Percentiles rank a stretch among this genome's conserved stretches.
phyloP scores from a whole-genome alignment of 2,329 filamentous ascomycete species.

The Pestalotiopsis sp. region DNA sequence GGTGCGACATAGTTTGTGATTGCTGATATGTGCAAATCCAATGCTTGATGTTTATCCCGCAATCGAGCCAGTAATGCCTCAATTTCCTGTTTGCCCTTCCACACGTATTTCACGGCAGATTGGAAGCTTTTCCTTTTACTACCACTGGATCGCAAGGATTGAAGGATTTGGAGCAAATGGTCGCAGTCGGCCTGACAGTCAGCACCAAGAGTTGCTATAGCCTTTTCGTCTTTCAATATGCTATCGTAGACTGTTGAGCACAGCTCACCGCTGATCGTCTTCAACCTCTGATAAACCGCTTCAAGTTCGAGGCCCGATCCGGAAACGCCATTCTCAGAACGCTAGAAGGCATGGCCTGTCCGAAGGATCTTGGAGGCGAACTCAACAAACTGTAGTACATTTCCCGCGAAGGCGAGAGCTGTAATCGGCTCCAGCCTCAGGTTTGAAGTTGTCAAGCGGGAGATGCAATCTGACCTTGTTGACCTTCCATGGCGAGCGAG shows the following conservation, averaged over 20 bases:
- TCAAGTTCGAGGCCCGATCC: background rate
- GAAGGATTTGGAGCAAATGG: background rate
- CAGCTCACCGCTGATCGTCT: background rate
- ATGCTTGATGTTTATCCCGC: background rate
- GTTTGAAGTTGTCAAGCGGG: background rate
- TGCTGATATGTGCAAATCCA: background rate
- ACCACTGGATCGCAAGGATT: background rate
- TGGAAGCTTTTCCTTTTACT: background rate
- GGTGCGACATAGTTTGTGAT: background rate
- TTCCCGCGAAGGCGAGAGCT: background rate
- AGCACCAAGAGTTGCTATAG: background rate
- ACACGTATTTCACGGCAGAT: background rate
- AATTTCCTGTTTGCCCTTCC: background rate
- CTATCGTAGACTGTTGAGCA: background rate
- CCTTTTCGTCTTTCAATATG: background rate
- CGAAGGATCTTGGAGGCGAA: background rate
- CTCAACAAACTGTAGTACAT: background rate
- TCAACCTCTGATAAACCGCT: background rate
- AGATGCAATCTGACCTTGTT: background rate
- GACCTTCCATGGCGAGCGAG: background rate
- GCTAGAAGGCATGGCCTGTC: background rate
- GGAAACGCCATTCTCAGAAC: background rate
- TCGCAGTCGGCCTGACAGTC: background rate
- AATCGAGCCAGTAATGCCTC: background rate
- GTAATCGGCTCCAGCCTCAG: background rate